Conservation (phyloP, 2,329 filamentous ascomycete genomes). For the Rutstroemia sp. region DNA sequence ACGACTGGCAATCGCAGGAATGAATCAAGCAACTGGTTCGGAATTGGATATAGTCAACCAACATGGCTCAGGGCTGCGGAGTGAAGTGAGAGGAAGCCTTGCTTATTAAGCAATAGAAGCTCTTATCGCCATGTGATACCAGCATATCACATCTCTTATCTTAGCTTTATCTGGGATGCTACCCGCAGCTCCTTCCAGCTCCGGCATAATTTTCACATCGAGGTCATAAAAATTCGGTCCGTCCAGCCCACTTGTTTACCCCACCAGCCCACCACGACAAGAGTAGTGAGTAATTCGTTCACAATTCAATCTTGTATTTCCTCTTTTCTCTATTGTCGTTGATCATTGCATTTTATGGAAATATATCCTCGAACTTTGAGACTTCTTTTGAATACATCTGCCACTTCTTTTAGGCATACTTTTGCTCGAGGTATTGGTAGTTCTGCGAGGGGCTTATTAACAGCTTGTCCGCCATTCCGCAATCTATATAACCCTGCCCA, state of each 20-base stretch:
- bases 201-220: neutral
- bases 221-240: neutral
- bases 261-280: neutral
- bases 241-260: neutral
- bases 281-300: neutral
- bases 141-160: neutral
- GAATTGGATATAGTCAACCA: neutral
- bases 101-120: conserved; percentile 3
- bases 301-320: neutral
- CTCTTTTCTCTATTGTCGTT: neutral
- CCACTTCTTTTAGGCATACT: neutral
- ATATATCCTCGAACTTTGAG: neutral
- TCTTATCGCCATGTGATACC: conserved; percentile 1
- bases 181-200: neutral
- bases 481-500: neutral
- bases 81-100: neutral
- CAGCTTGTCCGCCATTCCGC: neutral
- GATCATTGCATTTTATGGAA: conserved; percentile 3
- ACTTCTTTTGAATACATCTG: neutral
- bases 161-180: neutral
- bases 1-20: no score
- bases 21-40: neutral
- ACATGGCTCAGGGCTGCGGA: neutral
- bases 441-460: neutral
- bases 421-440: neutral